Percentiles rank a stretch among this genome's conserved stretches.
Evolutionary conservation across 176 grass and related monocot species (phyloP).

Genomic region (Oryza coarctata): DNA sequence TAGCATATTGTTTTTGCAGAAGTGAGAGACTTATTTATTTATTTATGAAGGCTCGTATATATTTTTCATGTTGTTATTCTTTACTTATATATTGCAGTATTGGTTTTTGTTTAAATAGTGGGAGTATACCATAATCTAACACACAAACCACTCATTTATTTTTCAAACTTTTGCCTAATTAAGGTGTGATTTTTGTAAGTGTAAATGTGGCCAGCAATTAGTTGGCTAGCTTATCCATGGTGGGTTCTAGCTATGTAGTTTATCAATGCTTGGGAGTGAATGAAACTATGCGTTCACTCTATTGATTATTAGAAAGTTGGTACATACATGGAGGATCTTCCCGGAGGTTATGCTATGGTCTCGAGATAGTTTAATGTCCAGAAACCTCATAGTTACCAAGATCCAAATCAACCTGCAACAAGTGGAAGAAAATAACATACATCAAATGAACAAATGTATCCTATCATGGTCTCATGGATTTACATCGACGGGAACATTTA

Average conservation of each 20-base stretch:
- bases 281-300: neutral
- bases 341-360: conserved; percentile 58
- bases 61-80: neutral
- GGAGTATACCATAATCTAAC: neutral
- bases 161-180: too few relatives aligned
- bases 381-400: conserved; percentile 63
- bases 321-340: conserved; percentile 50
- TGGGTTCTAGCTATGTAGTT: too few relatives aligned
- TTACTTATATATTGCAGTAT: neutral
- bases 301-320: neutral
- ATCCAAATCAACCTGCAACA: conserved; percentile 51
- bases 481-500: neutral
- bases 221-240: too few relatives aligned
- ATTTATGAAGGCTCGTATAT: neutral
- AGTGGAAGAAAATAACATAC: neutral
- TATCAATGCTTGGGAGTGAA: neutral
- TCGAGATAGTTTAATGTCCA: conserved; percentile 43
- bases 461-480: neutral
- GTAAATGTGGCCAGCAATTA: too few relatives aligned
- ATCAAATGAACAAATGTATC: neutral
- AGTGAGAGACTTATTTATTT: too few relatives aligned
- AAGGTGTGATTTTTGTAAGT: too few relatives aligned
- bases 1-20: neutral
- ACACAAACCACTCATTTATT: too few relatives aligned
- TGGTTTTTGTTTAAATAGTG: neutral